Conservation (phyloP, 371 early-diverging fungal genomes). For the Circinella minor region DNA sequence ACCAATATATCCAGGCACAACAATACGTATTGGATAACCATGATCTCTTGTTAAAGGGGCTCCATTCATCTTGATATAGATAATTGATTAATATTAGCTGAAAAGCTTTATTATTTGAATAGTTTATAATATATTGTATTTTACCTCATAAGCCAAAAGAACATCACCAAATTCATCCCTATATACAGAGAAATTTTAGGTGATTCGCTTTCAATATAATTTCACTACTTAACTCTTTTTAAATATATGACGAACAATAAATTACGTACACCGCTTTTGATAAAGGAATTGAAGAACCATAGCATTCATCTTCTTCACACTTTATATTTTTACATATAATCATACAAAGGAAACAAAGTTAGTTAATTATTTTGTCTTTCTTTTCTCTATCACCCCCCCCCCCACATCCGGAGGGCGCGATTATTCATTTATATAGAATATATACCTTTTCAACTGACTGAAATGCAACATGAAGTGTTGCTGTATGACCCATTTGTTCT, state of each 20-base stretch:
- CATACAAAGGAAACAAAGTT: too few species aligned
- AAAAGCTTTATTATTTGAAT: too few species aligned
- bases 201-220: too few species aligned
- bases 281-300: constrained; percentile 85
- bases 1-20: constrained; percentile 88
- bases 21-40: constrained; percentile 83
- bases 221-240: too few species aligned
- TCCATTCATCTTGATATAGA: constrained; percentile 74
- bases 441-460: constrained; percentile 71
- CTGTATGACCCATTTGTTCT: constrained; percentile 33
- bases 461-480: constrained; percentile 73
- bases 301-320: constrained; percentile 69
- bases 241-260: too few species aligned
- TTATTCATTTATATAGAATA: not conserved
- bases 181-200: constrained; percentile 2
- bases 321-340: constrained; percentile 4
- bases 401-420: too few species aligned
- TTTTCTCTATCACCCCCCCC: too few species aligned
- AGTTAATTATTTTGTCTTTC: too few species aligned
- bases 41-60: constrained; percentile 74
- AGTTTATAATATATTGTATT: not conserved
- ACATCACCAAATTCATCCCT: constrained; percentile 82
- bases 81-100: not conserved
- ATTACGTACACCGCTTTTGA: constrained; percentile 70
- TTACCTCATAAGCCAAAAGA: constrained; percentile 74